Base-by-base conservation (phyloP, 768 basidiomycete species). In the Panaeolus cyanescens region DNA sequence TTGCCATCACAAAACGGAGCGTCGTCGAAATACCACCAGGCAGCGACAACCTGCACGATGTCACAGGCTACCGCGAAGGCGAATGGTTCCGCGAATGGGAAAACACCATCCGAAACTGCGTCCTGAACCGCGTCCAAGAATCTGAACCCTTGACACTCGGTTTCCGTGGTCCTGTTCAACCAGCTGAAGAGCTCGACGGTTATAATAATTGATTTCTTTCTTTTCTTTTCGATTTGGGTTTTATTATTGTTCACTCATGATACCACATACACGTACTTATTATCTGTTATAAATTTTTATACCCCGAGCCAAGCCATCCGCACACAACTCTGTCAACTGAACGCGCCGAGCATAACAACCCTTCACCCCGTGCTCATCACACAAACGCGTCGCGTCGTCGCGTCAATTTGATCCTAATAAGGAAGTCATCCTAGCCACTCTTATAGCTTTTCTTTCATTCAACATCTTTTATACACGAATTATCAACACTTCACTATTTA, bases 51-150 rank as follows among this genome's bases (percentile, higher is more conserved):
- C 61, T 84, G 7, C 3, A 50, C 10, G 25, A 50, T 50, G 45
- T 50, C 25, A 69, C 83, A 2, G 92, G 91, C 5, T 70, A 84
- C 56, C 78, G 80, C 57, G 92, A 93, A 72, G 87, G 85, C 4
- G 83, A 87, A 61, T 94, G 91, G 91, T 89, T 92, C 71, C 80
- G 79, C 68, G 77, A 78, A 56, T 93, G 91, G 90, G 89, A 92
- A 67, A 78, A 77, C 19, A 79, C 85, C 1, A 91, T 94, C 59
- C 75, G 78, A 45, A 77, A 83, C 28, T 84, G 83, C 1, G 90
- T 92, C 1, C 63, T 73, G 5, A 71, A 69, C 59, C 76, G 77
- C 12, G 71, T 80, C 60, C 77, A 75, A 40, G 77, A 78, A 2
- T 68, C 74, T 12, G 71, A 68, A 22, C 76, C 72, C 1, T 67